Evolutionary conservation across 306 rosid genomes (phyloP), one percentile per base, ranked within the genome.

Genomic region (Rubus parviflorus): DNA sequence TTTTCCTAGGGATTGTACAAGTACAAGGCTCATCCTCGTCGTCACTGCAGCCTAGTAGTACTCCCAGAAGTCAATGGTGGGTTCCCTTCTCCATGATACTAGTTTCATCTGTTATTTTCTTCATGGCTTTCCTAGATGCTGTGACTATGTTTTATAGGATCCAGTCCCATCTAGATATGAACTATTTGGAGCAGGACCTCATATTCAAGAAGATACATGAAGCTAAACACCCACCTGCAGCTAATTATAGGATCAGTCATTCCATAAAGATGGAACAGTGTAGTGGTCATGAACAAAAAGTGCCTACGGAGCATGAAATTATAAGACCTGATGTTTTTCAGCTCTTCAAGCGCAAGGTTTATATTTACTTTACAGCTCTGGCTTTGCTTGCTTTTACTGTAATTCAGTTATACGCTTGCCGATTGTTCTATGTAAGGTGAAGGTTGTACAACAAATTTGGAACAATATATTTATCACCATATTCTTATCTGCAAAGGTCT

Each of bases 271-370:
- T 52, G 13, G 51, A 47, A 47, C 14, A 47, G 51, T 47, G 16
- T 15, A 47, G 51, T 47, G 51, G 51, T 47, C 58, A 52, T 52
- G 58, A 7, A 53, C 58, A 7, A 53, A 19, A 19, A 53, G 7
- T 53, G 8, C 23, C 23, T 7, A 53, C 8, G 5, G 3, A 52
- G 25, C 62, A 56, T 56, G 35, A 22, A 20, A 57, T 57, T 4
- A 22, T 42, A 8, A 48, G 4, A 35, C 78, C 14, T 35, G 79
- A 63, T 63, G 38, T 46, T 35, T 2, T 63, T 53, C 41, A 30
- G 3, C 62, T 75, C 19, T 35, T 75, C 38, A 63, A 75, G 5
- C 72, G 79, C 68, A 75, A 63, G 20, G 49, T 62, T 4, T 75
- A 35, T 25, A 75, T 75, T 63, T 0, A 16, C 3, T 2, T 63